A percentile compares a stretch with the other conserved stretches of the same genome.
Conservation (phyloP, 441 rosid species). For the Breynia disticha region DNA sequence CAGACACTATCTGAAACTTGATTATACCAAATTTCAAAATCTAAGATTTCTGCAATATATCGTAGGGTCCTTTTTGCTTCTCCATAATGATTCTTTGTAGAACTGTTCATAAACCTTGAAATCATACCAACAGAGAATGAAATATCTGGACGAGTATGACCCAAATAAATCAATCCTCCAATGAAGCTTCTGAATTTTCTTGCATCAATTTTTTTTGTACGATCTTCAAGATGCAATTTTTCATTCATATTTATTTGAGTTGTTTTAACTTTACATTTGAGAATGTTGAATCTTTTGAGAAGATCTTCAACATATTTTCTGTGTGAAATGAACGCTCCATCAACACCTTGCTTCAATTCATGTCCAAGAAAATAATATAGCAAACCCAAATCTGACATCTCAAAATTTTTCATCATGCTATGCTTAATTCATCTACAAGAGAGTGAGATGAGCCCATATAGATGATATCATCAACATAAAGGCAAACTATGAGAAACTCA, state of each 20-base stretch:
- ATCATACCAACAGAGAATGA: background rate
- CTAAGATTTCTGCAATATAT: background rate
- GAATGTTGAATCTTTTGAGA: background rate
- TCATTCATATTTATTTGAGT: background rate
- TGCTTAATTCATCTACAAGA: no score
- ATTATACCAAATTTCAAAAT: background rate
- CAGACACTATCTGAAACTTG: background rate
- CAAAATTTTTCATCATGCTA: no score
- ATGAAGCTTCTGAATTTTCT: background rate
- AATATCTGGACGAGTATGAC: background rate
- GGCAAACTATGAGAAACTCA: no score
- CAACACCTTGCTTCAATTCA: background rate
- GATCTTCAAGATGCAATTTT: background rate
- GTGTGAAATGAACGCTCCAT: background rate
- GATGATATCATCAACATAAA: no score
- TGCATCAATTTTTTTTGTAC: background rate
- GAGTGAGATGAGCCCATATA: no score
- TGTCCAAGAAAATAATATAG: background rate
- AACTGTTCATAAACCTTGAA: background rate
- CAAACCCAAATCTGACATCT: background rate
- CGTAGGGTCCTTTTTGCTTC: background rate
- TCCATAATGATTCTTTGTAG: background rate
- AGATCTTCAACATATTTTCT: background rate
- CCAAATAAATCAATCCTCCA: background rate
- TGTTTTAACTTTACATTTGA: background rate